Percentiles rank a stretch among this genome's conserved stretches.
phyloP scores from a whole-genome alignment of 495 filamentous ascomycete genomes.

The Aspergillus panamensis region DNA sequence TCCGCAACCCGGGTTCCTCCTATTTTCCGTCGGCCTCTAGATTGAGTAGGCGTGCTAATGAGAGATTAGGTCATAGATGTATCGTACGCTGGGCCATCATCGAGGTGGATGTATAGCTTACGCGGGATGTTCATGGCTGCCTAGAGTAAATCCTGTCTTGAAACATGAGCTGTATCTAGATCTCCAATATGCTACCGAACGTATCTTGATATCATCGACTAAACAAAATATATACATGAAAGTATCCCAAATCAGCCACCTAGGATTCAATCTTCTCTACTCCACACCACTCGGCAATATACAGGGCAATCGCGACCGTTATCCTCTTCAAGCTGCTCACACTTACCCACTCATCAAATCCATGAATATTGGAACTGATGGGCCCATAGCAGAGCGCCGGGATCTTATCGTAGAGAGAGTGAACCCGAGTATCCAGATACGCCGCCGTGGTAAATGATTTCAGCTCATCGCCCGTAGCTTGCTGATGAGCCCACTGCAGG shows the following conservation, averaged over 20 bases:
- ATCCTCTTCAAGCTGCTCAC: constrained; percentile 7
- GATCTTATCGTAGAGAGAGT: constrained; percentile 9
- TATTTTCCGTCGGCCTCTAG: constrained; percentile 29
- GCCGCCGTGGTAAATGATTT: constrained; percentile 6
- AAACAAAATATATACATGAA: too few species aligned
- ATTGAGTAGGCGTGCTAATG: too few species aligned
- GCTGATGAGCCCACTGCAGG: constrained; percentile 3
- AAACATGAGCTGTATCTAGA: too few species aligned
- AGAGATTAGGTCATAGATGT: too few species aligned
- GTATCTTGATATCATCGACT: too few species aligned
- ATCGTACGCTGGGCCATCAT: too few species aligned
- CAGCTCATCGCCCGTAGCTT: constrained; percentile 1
- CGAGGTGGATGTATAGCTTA: too few species aligned
- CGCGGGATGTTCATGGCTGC: too few species aligned
- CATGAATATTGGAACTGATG: constrained; percentile 6
- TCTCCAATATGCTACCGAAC: too few species aligned
- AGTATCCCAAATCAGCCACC: too few species aligned
- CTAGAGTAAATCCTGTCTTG: too few species aligned
- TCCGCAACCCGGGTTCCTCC: constrained; percentile 34
- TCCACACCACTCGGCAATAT: constrained; percentile 8
- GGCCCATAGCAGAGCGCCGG: constrained; percentile 8
- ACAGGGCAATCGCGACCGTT: constrained; percentile 5
- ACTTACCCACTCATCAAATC: constrained; percentile 10
- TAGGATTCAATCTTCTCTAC: neutral
- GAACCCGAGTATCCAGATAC: constrained; percentile 5